Conservation (phyloP, 1,284 basidiomycete species). For the Boletus calvinii region DNA sequence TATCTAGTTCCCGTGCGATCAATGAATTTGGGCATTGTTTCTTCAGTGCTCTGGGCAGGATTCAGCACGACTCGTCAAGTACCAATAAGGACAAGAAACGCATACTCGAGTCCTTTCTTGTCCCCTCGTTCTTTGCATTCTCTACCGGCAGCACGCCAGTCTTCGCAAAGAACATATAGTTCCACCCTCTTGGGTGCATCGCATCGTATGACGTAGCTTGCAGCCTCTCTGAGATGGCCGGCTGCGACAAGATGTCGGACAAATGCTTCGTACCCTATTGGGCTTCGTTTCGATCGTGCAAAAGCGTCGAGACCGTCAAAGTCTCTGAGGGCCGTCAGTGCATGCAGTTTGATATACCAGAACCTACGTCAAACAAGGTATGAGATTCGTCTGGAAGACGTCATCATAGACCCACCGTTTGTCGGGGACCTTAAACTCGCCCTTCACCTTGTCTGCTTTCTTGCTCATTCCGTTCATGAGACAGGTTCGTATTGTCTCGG, state of each 20-base stretch:
- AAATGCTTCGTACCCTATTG: constrained; percentile 95
- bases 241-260: constrained; percentile 77
- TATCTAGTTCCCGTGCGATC: constrained; percentile 76
- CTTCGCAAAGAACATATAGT: constrained; percentile 83
- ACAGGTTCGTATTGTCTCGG: constrained; percentile 78
- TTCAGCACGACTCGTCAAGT: constrained; percentile 9
- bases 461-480: constrained; percentile 78
- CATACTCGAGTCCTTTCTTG: constrained; percentile 79
- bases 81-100: constrained; percentile 23
- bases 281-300: constrained; percentile 82
- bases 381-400: constrained; percentile 3
- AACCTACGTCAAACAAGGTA: constrained; percentile 53
- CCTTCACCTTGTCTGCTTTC: constrained; percentile 81
- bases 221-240: constrained; percentile 73
- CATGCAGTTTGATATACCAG: constrained; percentile 89
- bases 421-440: constrained; percentile 89
- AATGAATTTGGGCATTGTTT: constrained; percentile 75
- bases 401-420: constrained; percentile 57
- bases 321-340: constrained; percentile 73
- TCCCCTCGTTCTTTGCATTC: constrained; percentile 87
- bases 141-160: constrained; percentile 84
- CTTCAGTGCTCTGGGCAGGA: constrained; percentile 55
- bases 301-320: constrained; percentile 85
- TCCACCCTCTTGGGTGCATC: constrained; percentile 82
- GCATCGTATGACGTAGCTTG: constrained; percentile 75